Evolutionary conservation across 106 monocot genomes (phyloP).

Genomic region (Narthecium ossifragum): DNA sequence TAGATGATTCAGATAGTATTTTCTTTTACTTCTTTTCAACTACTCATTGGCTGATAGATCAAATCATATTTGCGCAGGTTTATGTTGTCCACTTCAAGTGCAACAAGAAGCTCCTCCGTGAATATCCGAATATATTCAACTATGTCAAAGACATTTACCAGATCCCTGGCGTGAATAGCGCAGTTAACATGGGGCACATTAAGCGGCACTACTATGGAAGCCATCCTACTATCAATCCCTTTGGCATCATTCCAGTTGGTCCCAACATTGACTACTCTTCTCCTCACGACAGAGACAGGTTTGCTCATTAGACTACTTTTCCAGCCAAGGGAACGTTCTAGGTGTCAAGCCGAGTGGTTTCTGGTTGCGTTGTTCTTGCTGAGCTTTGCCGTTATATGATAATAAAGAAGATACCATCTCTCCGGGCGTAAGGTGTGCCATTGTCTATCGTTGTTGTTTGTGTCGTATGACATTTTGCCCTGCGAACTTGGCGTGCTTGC

Average conservation of each 20-base stretch:
- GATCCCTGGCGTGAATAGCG: slow-evolving; percentile 60
- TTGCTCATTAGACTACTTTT: slow-evolving; percentile 25
- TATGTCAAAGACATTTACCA: slow-evolving; percentile 96
- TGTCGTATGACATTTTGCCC: no score
- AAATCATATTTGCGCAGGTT: slow-evolving; percentile 35
- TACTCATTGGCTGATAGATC: no score
- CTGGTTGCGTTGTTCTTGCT: no score
- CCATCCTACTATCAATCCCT: slow-evolving; percentile 82
- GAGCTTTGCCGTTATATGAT: no score
- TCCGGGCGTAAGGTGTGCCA: no score
- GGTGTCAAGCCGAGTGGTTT: no score
- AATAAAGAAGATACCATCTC: no score
- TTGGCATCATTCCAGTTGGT: slow-evolving; percentile 66
- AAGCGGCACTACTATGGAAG: slow-evolving; percentile 94
- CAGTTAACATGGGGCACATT: slow-evolving; percentile 83
- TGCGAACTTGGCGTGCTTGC: no score
- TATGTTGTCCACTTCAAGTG: slow-evolving; percentile 93
- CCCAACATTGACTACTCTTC: slow-evolving; percentile 53
- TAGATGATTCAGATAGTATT: no score
- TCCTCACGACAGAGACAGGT: slow-evolving; percentile 81
- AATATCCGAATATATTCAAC: slow-evolving; percentile 89
- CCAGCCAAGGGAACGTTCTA: no score
- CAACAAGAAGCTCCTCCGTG: slow-evolving; percentile 89
- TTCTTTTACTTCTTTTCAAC: no score
- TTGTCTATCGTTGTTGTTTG: no score